Base-by-base conservation (phyloP, 148 eudicot genomes). In the Persicaria maculosa region DNA sequence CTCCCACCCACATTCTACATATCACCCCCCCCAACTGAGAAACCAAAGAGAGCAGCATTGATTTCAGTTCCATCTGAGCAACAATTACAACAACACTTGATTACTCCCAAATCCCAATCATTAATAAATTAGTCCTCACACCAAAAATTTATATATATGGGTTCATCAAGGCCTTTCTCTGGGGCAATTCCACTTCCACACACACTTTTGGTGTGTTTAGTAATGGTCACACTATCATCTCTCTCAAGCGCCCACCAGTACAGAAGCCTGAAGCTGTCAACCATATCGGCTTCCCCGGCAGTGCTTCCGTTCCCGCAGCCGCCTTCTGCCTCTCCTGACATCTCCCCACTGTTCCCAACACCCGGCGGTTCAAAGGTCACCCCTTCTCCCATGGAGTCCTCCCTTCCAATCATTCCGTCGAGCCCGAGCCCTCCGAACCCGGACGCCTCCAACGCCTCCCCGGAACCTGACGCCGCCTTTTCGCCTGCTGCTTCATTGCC, bases 371-470 rank as follows among this genome's bases (percentile, higher is more conserved):
- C 79, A 14, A 40, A 54, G 44, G 62, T 48, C 15, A 44, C 68
- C 12, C 74, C 74, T 4, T 62, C 79, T 17, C 72, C 72, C 6
- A 5, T 81, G 9, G 75, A 76, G 9, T 82, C 91, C 15, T 79
- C 88, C 45, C 65, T 88, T 9, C 94, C 94, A 16, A 62, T 80
- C 46, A 90, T 92, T 50, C 95, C 97, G 17, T 87, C 97, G 45
- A 90, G 85, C 58, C 95, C 86, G 25, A 92, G 97, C 77, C 97
- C 97, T 7, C 95, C 97, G 0, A 85, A 88, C 46, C 94, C 97
- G 0, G 94, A 90, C 75, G 76, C 77, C 40, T 9, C 77, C 12
- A 11, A 77, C 52, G 50, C 31, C 15, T 79, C 86, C 50, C 82
- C 85, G 14, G 89, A 86, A 36, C 90, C 97, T 11, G 81, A 78